A percentile compares a stretch with the other conserved stretches of the same genome.
Conservation (phyloP, 1,284 basidiomycete species). For the Lignosus rhinocerotis region DNA sequence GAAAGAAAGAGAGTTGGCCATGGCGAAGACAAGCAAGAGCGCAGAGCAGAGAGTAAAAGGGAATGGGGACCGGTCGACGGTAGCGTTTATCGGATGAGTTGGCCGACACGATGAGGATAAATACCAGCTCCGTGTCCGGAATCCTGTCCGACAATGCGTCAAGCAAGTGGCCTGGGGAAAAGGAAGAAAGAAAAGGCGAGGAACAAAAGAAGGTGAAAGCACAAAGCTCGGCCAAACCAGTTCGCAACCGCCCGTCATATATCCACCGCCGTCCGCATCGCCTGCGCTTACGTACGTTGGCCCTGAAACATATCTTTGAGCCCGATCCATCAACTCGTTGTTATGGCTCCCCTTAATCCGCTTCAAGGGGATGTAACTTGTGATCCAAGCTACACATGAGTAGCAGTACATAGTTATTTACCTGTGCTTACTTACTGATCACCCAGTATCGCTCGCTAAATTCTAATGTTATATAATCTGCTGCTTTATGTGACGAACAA, state of each 20-base stretch:
- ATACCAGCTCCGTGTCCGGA: slow-evolving; percentile 37
- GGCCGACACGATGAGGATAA: slow-evolving; percentile 30
- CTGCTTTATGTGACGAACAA: too few species aligned
- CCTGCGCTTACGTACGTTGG: slow-evolving; percentile 17
- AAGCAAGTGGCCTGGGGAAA: slow-evolving; percentile 26
- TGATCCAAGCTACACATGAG: not conserved
- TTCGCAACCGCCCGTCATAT: slow-evolving; percentile 2
- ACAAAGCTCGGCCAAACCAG: slow-evolving; percentile 16
- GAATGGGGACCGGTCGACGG: slow-evolving; percentile 35
- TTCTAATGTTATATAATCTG: too few species aligned
- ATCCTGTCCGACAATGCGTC: slow-evolving; percentile 35
- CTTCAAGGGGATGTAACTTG: not conserved
- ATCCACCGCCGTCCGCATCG: slow-evolving; percentile 13
- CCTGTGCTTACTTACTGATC: too few species aligned
- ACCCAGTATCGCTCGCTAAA: too few species aligned
- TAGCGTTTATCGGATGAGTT: slow-evolving; percentile 16
- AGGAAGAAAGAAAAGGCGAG: slow-evolving; percentile 16
- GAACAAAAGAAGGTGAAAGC: slow-evolving; percentile 18
- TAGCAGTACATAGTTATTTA: too few species aligned
- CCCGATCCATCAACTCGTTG: slow-evolving; percentile 15
- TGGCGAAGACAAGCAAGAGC: slow-evolving; percentile 24
- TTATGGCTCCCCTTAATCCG: slow-evolving; percentile 9
- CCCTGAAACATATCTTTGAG: slow-evolving; percentile 8
- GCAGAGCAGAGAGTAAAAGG: slow-evolving; percentile 18
- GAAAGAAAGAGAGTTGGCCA: slow-evolving; percentile 30